Evolutionary conservation across 2,329 filamentous ascomycete species (phyloP), one percentile per base, ranked within the genome.

Genomic region (Alternaria sp.): DNA sequence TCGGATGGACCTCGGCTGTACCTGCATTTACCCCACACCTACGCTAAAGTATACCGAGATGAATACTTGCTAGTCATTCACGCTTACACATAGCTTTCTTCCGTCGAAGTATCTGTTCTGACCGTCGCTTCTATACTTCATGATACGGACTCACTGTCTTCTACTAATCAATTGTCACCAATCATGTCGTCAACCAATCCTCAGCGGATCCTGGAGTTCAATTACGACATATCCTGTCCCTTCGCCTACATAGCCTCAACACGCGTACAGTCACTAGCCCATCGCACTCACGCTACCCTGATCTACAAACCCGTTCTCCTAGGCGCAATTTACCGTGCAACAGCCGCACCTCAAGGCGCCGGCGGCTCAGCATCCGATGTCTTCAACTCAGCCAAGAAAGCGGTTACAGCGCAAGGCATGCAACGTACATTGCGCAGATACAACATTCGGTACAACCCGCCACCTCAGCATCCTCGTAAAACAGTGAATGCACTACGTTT

Each of bases 211-310:
- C 62, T 75, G 8, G 65, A 71, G 28, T 75, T 75, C 60, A 68
- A 71, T 62, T 75, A 74, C 62, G 72, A 75, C 57, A 77, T 78
- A 28, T 77, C 75, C 8, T 78, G 75, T 46, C 75, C 75, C 6
- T 77, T 76, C 51, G 75, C 75, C n/a, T 78, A 78, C 64, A 78
- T 78, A 52, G 75, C 75, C 11, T 77, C 73, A 7, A 76, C 73
- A 2, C 72, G 74, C 26, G 61, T 78, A 5, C 57, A 69, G 56
- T 61, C 68, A 1, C 73, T 78, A 34, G 73, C 74, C 9, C 43
- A 62, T 14, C 74, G 74, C 12, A 74, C 74, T 11, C 54, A 60
- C 14, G 62, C 73, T 24, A 67, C 36, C 14, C 54, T 78, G 0
- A 59, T 68, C 38, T 76, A 72, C 61, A 68, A 67, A 22, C 73